Percentiles rank a stretch among this genome's conserved stretches.
Evolutionary conservation across 2,329 filamentous ascomycete genomes (phyloP).

Genomic region (Phoma herbarum): DNA sequence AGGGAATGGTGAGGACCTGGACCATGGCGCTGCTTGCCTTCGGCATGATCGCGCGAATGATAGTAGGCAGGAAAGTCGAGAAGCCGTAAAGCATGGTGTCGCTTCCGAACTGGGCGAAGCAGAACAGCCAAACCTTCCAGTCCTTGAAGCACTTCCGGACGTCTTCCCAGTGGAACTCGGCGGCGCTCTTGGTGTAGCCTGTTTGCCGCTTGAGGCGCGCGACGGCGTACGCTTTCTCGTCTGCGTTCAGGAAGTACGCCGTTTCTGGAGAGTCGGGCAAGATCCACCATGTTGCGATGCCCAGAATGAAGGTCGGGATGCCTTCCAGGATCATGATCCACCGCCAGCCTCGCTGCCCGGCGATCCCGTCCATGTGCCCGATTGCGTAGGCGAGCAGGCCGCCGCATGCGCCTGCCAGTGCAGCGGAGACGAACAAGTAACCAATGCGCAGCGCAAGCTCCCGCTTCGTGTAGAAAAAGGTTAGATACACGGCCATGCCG

Average conservation of each 20-base stretch:
- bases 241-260: conserved; percentile 66
- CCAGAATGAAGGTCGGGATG: conserved; percentile 63
- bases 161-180: conserved; percentile 68
- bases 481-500: conserved; percentile 73
- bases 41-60: conserved; percentile 73
- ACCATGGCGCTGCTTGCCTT: conserved; percentile 70
- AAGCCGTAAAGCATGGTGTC: conserved; percentile 83
- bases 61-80: conserved; percentile 80
- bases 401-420: conserved; percentile 75
- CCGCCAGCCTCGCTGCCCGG: conserved; percentile 73
- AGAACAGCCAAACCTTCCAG: conserved; percentile 79
- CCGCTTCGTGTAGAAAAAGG: conserved; percentile 77
- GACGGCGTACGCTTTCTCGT: conserved; percentile 68
- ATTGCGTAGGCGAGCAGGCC: conserved; percentile 78
- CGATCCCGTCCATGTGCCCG: conserved; percentile 73
- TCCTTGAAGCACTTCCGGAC: conserved; percentile 73
- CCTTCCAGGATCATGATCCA: conserved; percentile 74
- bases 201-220: conserved; percentile 61
- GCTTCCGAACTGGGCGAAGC: conserved; percentile 73
- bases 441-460: conserved; percentile 77
- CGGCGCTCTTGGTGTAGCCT: conserved; percentile 57
- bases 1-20: conserved; percentile 80
- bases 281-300: conserved; percentile 63
- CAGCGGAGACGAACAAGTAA: conserved; percentile 75
- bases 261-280: conserved; percentile 73